Base-by-base conservation (phyloP, 202 grass and related monocot genomes). In the Schoenoplectus tabernaemontani region DNA sequence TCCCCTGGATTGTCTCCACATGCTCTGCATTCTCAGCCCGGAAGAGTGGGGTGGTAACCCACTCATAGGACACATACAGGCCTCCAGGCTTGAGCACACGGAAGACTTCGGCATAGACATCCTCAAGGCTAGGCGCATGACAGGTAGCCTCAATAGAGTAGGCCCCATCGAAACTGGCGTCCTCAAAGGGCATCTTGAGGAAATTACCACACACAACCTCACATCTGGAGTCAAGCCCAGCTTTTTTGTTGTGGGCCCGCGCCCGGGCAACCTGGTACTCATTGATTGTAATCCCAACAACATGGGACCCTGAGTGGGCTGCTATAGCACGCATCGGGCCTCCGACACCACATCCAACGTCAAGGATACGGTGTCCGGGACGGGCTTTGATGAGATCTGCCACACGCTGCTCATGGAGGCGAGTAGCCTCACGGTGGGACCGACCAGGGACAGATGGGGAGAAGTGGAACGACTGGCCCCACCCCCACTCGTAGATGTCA, bases 91-190 rank as follows among this genome's bases (percentile, higher is more conserved):
- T 93, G 85, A 99, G 92, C 50, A 96, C 88, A 79, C 96, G 96
- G 79, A 78, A 88, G 13, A 96, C 85, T 88, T 99, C 96, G n/a
- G 78, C 84, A 69, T 99, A 99, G 33, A 99, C 96, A 47, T 99
- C 96, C 90, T 99, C 86, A 60, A 99, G 96, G 67, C 5, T 47
- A 2, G 96, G 96, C 46, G 96, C 96, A 75, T 99, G 96, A 83
- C 96, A 99, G 86, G 96, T 99, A 68, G 96, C 96, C 90, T 99
- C 92, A 82, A 99, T 96, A 71, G 96, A 93, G 90, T 99, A 99
- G 5, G 92, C 92, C 41, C 88, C 87, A 76, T 99, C 96, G 87
- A 96, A 99, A 87, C 91, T 91, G 2, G 72, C 76, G 24, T 88
- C 81, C 16, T 82, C 28, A 84, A 99, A 99, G 7, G 96, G 96